Evolutionary conservation across 768 basidiomycete genomes (phyloP).

Genomic region (Pleurotus cornucopiae): DNA sequence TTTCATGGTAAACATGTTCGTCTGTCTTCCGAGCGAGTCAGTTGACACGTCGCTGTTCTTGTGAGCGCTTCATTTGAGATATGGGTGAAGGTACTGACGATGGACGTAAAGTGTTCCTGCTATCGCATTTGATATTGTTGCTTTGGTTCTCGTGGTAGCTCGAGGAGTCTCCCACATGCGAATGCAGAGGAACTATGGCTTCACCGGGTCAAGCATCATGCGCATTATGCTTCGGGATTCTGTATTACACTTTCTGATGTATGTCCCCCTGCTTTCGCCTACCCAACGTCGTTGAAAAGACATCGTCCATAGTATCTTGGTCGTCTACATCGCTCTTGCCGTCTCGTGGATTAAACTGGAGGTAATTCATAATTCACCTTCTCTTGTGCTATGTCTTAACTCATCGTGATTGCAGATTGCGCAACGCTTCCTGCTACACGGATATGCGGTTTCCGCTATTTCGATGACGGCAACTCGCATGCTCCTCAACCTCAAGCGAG

Average conservation of each 20-base stretch:
- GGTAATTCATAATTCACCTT: background rate
- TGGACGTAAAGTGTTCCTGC: background rate
- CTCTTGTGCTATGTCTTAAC: background rate
- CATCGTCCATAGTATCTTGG: background rate
- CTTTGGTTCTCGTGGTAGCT: background rate
- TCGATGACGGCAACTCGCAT: constrained; percentile 3
- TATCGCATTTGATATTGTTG: background rate
- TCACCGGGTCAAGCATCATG: background rate
- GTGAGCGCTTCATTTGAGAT: background rate
- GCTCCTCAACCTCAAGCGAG: constrained; percentile 2
- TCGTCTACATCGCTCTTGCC: background rate
- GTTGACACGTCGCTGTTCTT: constrained; percentile 2
- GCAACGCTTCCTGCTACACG: background rate
- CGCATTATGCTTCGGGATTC: constrained; percentile 1
- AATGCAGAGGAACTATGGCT: background rate
- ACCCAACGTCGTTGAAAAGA: background rate
- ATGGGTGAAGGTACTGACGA: too few species aligned
- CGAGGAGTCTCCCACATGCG: background rate
- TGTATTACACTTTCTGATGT: background rate
- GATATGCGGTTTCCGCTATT: constrained; percentile 1
- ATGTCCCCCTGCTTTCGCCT: background rate
- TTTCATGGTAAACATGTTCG: constrained; percentile 1
- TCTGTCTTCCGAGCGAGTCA: background rate
- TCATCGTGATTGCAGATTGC: background rate
- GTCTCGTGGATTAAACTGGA: background rate